A percentile compares a stretch with the other conserved stretches of the same genome.
Conservation (phyloP, 75 land plant genomes). For the Pinus albicaulis region DNA sequence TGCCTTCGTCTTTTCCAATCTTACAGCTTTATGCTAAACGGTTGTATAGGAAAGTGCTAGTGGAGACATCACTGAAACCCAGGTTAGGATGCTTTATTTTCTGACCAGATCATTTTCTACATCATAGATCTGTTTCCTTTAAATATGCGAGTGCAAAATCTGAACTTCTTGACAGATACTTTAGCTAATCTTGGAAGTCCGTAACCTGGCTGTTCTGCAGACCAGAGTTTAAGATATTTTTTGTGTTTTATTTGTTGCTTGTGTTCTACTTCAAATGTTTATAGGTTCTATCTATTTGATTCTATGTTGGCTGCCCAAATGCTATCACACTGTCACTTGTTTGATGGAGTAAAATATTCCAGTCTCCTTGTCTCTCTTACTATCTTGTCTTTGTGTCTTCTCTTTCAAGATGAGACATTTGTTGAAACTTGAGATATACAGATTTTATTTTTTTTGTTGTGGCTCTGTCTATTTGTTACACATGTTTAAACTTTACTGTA, state of each 20-base stretch:
- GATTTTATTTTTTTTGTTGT: no score
- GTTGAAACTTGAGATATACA: no score
- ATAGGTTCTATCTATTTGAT: background rate
- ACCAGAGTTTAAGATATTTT: background rate
- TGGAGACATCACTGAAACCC: constrained; percentile 44
- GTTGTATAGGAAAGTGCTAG: constrained; percentile 34
- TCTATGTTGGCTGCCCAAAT: background rate
- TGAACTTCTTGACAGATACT: background rate
- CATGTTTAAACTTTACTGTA: no score
- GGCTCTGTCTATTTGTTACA: no score
- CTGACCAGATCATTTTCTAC: background rate
- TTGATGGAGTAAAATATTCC: background rate
- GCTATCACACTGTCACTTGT: background rate
- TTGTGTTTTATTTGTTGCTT: background rate
- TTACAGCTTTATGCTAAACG: constrained; percentile 39
- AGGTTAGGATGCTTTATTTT: constrained; percentile 21
- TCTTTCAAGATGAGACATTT: no score
- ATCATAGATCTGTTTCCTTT: background rate
- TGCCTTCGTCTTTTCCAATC: background rate
- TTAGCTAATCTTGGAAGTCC: no score
- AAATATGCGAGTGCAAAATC: background rate
- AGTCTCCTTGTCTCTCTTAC: background rate
- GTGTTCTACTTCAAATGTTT: background rate
- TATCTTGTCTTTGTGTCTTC: no score
- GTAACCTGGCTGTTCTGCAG: no score